phyloP scores from a whole-genome alignment of 192 early-diverging fungal genomes.

The Haplosporangium gracile region DNA sequence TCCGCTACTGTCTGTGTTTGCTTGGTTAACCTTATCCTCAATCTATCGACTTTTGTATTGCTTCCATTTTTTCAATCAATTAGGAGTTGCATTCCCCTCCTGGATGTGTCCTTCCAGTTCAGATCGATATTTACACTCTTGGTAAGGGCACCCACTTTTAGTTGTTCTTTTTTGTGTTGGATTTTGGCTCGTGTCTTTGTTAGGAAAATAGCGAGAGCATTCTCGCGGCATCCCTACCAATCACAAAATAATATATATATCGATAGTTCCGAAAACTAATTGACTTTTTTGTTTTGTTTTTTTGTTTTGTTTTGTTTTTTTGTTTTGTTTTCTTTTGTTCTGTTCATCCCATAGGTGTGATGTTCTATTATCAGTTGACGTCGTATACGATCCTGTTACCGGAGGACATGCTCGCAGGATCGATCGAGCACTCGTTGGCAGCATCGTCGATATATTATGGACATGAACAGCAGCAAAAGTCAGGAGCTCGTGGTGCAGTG shows the following conservation, averaged over 20 bases:
- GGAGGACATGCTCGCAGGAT: constrained; percentile 18
- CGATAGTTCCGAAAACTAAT: neutral
- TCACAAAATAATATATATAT: neutral
- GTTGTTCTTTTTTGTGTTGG: neutral
- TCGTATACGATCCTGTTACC: constrained; percentile 21
- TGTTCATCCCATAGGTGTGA: constrained; percentile 20
- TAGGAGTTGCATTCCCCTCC: constrained; percentile 50
- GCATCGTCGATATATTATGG: neutral
- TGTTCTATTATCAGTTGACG: constrained; percentile 48
- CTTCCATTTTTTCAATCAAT: neutral
- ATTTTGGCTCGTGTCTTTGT: neutral
- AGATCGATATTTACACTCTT: constrained; percentile 50
- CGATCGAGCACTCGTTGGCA: constrained; percentile 18
- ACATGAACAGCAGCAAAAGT: neutral
- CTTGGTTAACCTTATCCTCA: neutral
- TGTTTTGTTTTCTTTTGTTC: too few species aligned
- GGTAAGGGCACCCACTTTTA: constrained; percentile 11
- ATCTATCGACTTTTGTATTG: neutral
- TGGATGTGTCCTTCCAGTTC: constrained; percentile 43
- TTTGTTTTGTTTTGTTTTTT: too few species aligned
- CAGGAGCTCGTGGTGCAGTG: constrained; percentile 6
- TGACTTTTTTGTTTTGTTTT: too few species aligned
- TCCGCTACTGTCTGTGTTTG: neutral
- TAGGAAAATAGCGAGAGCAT: neutral
- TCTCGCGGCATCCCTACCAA: neutral